phyloP scores from a whole-genome alignment of 495 filamentous ascomycete genomes.

The Penicillium cinerascens region DNA sequence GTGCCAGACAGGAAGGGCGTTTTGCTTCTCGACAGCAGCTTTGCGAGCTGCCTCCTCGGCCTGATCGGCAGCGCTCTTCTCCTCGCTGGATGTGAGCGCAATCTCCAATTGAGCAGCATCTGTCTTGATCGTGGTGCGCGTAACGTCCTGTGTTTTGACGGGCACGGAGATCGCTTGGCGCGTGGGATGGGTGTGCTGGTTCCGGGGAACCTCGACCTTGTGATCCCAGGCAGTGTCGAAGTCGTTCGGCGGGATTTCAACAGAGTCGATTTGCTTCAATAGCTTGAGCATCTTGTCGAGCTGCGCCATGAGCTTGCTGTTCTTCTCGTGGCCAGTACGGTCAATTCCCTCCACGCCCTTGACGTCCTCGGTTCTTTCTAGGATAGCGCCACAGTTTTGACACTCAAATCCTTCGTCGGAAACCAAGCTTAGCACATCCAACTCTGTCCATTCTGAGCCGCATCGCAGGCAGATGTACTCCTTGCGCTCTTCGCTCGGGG shows the following conservation, averaged over 20 bases:
- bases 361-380: conserved; percentile 62
- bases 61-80: conserved; percentile 71
- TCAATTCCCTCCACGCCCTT: conserved; percentile 55
- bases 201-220: conserved; percentile 47
- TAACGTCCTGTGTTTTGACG: conserved; percentile 57
- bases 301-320: conserved; percentile 81
- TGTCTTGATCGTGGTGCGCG: conserved; percentile 64
- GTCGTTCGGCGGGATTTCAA: conserved; percentile 78
- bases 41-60: conserved; percentile 69
- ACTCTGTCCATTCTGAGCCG: conserved; percentile 72
- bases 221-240: conserved; percentile 72
- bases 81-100: conserved; percentile 67
- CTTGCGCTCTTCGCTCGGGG: conserved; percentile 79
- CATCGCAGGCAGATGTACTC: conserved; percentile 86
- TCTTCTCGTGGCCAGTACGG: conserved; percentile 75
- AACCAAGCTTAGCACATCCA: conserved; percentile 77
- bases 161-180: conserved; percentile 44
- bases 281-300: conserved; percentile 79
- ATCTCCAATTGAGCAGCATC: conserved; percentile 72
- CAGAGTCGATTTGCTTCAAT: conserved; percentile 79
- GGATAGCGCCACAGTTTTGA: conserved; percentile 68
- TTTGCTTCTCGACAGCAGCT: conserved; percentile 73
- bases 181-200: conserved; percentile 52
- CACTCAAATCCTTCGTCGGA: conserved; percentile 69
- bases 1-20: conserved; percentile 86